Conservation (phyloP, 2,329 filamentous ascomycete genomes). For the Hypoxylon sp. region DNA sequence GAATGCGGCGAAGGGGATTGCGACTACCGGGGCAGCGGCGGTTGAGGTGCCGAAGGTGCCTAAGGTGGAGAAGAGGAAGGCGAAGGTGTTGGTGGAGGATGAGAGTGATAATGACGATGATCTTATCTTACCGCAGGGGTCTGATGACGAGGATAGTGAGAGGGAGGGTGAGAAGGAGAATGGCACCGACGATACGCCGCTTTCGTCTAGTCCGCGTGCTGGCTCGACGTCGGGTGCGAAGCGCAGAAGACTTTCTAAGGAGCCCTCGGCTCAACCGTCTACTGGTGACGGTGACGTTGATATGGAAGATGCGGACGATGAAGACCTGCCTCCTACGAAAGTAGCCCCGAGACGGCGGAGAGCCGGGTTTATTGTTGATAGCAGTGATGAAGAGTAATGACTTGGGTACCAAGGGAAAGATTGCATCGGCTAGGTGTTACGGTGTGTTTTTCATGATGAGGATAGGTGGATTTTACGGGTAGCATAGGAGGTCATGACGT, state of each 20-base stretch:
- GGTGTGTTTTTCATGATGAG: conserved; percentile 2
- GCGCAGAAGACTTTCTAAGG: conserved; percentile 49
- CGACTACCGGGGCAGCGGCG: conserved; percentile 26
- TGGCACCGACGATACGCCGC: conserved; percentile 55
- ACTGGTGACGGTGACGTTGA: conserved; percentile 58
- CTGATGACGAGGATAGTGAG: conserved; percentile 45
- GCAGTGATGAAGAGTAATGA: conserved; percentile 68
- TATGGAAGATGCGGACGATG: conserved; percentile 50
- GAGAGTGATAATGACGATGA: conserved; percentile 53
- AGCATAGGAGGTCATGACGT: conserved; percentile 2
- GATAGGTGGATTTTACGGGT: not conserved
- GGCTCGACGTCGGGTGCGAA: conserved; percentile 45
- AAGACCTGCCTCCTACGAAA: conserved; percentile 51
- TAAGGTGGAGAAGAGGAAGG: conserved; percentile 53
- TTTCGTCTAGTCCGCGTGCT: conserved; percentile 57
- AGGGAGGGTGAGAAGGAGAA: conserved; percentile 49
- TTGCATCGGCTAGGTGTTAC: conserved; percentile 45
- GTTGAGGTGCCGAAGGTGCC: conserved; percentile 31
- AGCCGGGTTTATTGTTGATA: conserved; percentile 70
- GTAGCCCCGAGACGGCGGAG: conserved; percentile 55
- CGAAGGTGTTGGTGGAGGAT: conserved; percentile 44
- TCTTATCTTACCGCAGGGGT: conserved; percentile 44
- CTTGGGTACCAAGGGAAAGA: not conserved
- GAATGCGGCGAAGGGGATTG: conserved; percentile 34
- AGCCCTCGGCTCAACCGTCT: conserved; percentile 40